Evolutionary conservation across 805 yeast genomes (phyloP), one percentile per base, ranked within the genome.

Genomic region (Candida corydali): DNA sequence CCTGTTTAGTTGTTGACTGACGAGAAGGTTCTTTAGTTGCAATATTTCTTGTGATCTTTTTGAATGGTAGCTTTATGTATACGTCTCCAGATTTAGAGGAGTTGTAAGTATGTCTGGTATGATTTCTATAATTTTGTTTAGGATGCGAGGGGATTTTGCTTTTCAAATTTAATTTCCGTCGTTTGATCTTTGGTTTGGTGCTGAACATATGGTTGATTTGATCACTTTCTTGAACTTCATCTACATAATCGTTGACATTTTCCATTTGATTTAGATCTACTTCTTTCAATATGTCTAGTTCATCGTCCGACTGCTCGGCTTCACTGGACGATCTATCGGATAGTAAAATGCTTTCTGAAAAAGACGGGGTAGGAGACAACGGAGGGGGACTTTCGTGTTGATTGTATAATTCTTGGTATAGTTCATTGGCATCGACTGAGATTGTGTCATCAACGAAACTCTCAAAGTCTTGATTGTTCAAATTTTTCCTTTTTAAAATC

Each of bases 391-490:
- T 3, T 31, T 4, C 25, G 11, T 6, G 12, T n/a, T 31, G 19
- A 7, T 36, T 27, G 14, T 39, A 35, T 18, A 39, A 27, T 15
- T 39, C 42, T 19, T 30, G 39, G 17, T 29, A 39, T 22, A 39
- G 19, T 9, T 39, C 42, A 32, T 35, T 34, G 4, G 31, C 9
- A 23, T 39, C 37, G 17, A 20, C 30, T 16, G 31, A 23, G 5
- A 35, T 26, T 3, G 22, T 18, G 30, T 55, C 59, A 39, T 51
- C 59, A 19, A 54, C 51, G 35, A 55, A 51, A 8, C 37, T 37
- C 1, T 17, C 25, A 17, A 46, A 36, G 5, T 44, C 49, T 8
- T 44, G 42, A 8, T 25, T 28, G 8, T 30, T 5, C n/a, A n/a
- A n/a, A n/a, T n/a, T 31, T 11, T 2, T 9, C 12, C 17, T 26